Evolutionary conservation across 768 basidiomycete species (phyloP).

Genomic region (Auriscalpium vulgare): DNA sequence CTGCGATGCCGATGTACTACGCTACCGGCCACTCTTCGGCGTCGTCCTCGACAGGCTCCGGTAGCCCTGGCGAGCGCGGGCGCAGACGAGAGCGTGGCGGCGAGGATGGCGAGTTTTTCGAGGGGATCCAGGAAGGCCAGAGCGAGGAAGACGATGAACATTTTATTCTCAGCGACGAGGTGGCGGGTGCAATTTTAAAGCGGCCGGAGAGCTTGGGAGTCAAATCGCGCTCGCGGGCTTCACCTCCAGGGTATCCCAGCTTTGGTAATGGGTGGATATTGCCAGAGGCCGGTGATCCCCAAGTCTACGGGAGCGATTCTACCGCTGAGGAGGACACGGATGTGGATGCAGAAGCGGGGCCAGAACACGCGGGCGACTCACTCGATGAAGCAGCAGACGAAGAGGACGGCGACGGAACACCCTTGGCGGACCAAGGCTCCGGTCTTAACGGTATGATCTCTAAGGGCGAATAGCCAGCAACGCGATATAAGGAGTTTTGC

Average conservation of each 20-base stretch:
- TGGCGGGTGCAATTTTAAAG: slow-evolving; percentile 7
- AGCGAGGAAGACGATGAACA: not conserved
- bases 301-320: too few species aligned
- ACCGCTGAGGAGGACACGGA: too few species aligned
- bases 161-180: slow-evolving; percentile 1
- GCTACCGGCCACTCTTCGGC: not conserved
- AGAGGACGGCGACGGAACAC: not conserved
- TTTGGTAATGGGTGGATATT: not conserved
- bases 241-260: not conserved
- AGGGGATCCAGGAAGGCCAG: not conserved
- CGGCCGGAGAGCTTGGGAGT: slow-evolving; percentile 1
- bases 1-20: not conserved
- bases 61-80: not conserved
- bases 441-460: too few species aligned
- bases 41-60: not conserved
- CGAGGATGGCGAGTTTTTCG: not conserved
- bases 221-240: not conserved
- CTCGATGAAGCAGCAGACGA: not conserved
- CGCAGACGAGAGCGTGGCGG: not conserved
- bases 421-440: too few species aligned
- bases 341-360: too few species aligned
- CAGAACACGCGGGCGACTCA: not conserved
- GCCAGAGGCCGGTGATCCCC: not conserved
- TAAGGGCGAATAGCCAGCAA: too few species aligned
- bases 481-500: too few species aligned